phyloP scores from a whole-genome alignment of 2,329 filamentous ascomycete species.

The Neonectria sp. region DNA sequence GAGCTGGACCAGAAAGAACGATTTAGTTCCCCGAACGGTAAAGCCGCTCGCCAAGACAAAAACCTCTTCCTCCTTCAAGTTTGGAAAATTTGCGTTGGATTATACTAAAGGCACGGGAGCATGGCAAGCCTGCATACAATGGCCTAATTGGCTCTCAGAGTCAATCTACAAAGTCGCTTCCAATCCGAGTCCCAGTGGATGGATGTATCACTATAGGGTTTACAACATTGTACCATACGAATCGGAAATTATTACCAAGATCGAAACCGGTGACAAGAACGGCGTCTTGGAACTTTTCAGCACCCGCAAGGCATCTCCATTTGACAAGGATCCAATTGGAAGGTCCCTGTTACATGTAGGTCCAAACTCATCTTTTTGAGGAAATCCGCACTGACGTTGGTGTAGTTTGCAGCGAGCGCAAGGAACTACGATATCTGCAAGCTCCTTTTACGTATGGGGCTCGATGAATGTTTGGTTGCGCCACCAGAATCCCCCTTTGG shows the following conservation, averaged over 20 bases:
- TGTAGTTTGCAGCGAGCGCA: too few relatives aligned
- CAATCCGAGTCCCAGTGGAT: constrained; percentile 27
- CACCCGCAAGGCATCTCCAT: constrained; percentile 40
- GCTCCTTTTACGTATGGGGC: constrained; percentile 33
- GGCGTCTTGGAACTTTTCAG: constrained; percentile 43
- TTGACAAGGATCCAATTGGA: constrained; percentile 36
- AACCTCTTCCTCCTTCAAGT: constrained; percentile 25
- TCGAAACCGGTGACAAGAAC: constrained; percentile 30
- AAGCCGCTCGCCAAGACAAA: background rate
- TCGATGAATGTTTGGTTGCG: too few relatives aligned
- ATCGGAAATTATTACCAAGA: constrained; percentile 34
- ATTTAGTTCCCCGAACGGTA: background rate
- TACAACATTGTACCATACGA: constrained; percentile 41
- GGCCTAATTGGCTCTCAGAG: constrained; percentile 44
- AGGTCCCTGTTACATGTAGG: constrained; percentile 38
- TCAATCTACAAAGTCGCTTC: constrained; percentile 37
- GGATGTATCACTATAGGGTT: constrained; percentile 39
- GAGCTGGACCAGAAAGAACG: fast-evolving
- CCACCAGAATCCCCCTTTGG: too few relatives aligned
- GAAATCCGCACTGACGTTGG: too few relatives aligned
- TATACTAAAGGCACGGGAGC: constrained; percentile 26
- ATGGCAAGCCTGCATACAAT: constrained; percentile 43
- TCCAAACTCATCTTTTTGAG: background rate
- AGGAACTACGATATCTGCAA: constrained; percentile 36
- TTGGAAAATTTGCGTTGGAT: constrained; percentile 29